Conservation (phyloP, 164 flowering plant species). For the Protea cynaroides region DNA sequence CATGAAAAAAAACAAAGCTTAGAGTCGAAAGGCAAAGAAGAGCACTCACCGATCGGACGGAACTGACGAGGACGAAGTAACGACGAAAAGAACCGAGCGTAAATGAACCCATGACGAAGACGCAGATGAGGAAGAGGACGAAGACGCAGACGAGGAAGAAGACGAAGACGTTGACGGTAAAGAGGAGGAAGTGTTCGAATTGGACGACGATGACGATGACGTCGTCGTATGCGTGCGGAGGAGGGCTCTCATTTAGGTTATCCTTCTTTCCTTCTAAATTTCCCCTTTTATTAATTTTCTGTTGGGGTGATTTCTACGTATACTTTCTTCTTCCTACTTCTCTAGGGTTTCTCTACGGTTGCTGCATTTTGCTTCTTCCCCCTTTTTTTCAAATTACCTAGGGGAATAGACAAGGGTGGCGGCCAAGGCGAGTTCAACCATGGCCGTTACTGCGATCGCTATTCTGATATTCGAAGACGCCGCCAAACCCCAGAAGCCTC, state of each 20-base stretch:
- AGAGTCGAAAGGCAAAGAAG: neutral
- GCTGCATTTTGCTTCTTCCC: no score
- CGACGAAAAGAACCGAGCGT: conserved; percentile 28
- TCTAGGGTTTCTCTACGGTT: no score
- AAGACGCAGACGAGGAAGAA: neutral
- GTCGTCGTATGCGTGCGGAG: conserved; percentile 57
- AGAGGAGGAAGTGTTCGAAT: conserved; percentile 14
- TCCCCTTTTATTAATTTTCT: no score
- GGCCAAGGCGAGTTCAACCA: no score
- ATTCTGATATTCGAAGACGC: no score
- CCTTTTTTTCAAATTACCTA: no score
- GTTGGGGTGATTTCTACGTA: no score
- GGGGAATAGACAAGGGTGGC: no score
- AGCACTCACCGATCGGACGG: conserved; percentile 72
- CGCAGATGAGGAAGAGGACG: neutral
- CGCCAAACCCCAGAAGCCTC: no score
- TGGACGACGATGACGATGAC: conserved; percentile 39
- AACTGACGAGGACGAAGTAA: conserved; percentile 15
- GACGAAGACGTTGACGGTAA: conserved; percentile 26
- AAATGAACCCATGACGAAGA: conserved; percentile 75
- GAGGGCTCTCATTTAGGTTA: conserved; percentile 67
- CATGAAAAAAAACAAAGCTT: neutral
- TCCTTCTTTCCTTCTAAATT: no score
- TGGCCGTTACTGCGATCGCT: no score
- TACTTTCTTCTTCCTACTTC: no score